phyloP scores from a whole-genome alignment of 1,284 basidiomycete species.

The Pholiota adiposa region DNA sequence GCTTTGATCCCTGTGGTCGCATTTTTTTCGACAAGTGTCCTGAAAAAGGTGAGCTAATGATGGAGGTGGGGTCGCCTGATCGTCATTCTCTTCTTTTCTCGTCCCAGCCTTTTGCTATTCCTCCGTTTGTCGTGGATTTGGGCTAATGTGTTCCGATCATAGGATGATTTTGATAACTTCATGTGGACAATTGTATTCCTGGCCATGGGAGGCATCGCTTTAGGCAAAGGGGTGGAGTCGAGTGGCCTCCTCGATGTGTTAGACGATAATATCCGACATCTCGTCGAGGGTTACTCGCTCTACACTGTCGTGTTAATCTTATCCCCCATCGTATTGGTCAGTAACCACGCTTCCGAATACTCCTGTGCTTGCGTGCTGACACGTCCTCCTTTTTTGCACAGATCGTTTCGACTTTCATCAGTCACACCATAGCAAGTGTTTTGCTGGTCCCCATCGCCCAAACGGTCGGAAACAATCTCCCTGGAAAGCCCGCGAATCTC shows the following conservation, averaged over 20 bases:
- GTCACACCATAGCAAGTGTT: constrained; percentile 96
- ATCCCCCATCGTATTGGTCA: constrained; percentile 83
- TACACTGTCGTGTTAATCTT: constrained; percentile 88
- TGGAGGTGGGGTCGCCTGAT: constrained; percentile 8
- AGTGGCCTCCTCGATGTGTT: constrained; percentile 87
- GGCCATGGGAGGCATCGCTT: constrained; percentile 98
- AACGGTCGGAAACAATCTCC: constrained; percentile 83
- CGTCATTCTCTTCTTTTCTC: not conserved
- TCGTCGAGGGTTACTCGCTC: constrained; percentile 75
- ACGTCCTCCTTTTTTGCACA: constrained; percentile 31
- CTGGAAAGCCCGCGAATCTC: constrained; percentile 71
- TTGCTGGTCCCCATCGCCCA: constrained; percentile 95
- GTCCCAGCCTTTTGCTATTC: constrained; percentile 1
- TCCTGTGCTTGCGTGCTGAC: constrained; percentile 30
- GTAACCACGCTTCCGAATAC: constrained; percentile 40
- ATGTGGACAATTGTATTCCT: constrained; percentile 94
- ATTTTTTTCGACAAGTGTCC: constrained; percentile 93
- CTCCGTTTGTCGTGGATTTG: constrained; percentile 10
- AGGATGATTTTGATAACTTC: constrained; percentile 96
- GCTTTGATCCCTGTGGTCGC: constrained; percentile 93
- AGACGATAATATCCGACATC: constrained; percentile 69
- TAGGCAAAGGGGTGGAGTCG: constrained; percentile 92
- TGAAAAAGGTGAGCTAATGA: constrained; percentile 78
- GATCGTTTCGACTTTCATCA: constrained; percentile 90
- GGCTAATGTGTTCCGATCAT: constrained; percentile 19